These are phyloP conservation scores for Pterocarpus macrocarpus DNA, from an alignment of 306 rosid species.

Conservation along the genomic window DNA sequence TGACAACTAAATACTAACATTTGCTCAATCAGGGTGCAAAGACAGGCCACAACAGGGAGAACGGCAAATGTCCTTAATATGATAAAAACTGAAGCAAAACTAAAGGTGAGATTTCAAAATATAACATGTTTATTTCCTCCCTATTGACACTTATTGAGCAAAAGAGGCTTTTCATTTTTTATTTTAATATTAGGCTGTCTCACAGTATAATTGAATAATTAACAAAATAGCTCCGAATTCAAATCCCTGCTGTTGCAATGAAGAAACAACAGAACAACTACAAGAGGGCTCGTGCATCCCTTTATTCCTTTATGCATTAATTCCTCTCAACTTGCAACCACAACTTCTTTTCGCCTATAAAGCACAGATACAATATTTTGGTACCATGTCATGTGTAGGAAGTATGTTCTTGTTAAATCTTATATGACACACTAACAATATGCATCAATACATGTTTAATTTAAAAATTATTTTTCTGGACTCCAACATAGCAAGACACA, in stretches of 20 bases:
- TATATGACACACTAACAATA: too few relatives aligned
- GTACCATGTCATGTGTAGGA: neutral
- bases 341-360: too few relatives aligned
- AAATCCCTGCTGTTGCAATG: conserved; percentile 17
- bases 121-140: neutral
- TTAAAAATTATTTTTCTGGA: too few relatives aligned
- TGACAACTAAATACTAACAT: conserved; percentile 1
- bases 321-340: conserved; percentile 7
- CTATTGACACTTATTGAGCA: neutral
- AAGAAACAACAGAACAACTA: conserved; percentile 13
- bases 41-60: neutral
- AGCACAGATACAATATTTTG: neutral
- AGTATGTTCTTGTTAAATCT: neutral
- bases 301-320: neutral
- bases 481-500: too few relatives aligned
- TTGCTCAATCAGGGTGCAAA: neutral
- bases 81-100: neutral
- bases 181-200: neutral
- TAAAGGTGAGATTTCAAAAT: neutral
- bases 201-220: neutral
- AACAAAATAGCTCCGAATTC: neutral
- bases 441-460: too few relatives aligned
- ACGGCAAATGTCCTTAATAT: neutral
- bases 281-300: neutral
- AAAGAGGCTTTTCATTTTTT: neutral